These are phyloP conservation scores for Crucibulum parvulum DNA, from an alignment of 1,284 basidiomycete species.

Conservation along the genomic window DNA sequence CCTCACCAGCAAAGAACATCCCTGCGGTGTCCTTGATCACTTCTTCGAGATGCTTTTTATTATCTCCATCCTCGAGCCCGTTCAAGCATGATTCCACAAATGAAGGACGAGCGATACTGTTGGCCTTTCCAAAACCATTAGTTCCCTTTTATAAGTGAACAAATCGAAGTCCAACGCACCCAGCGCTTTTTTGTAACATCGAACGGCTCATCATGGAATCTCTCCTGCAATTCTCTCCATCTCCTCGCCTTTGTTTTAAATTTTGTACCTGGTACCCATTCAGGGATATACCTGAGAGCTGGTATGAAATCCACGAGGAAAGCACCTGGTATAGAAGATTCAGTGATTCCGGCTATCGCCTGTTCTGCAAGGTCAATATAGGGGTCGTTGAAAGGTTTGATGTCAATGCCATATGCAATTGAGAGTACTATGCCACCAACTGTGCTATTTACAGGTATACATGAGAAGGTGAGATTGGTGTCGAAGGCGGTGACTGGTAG, in stretches of 20 bases:
- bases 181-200: slow-evolving; percentile 27
- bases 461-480: not conserved
- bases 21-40: slow-evolving; percentile 6
- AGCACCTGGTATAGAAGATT: slow-evolving; percentile 17
- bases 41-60: not conserved
- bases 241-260: slow-evolving; percentile 47
- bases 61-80: not conserved
- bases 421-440: not conserved
- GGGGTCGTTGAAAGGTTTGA: not conserved
- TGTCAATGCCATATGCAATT: not conserved
- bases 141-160: too few species aligned
- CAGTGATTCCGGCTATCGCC: not conserved
- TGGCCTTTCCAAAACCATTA: not conserved
- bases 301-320: slow-evolving; percentile 30
- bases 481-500: too few species aligned
- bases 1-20: slow-evolving; percentile 1
- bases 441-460: slow-evolving; percentile 49
- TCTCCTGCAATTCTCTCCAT: slow-evolving; percentile 25
- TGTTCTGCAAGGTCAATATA: not conserved
- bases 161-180: not conserved
- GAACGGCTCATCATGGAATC: slow-evolving; percentile 40
- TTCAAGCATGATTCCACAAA: not conserved
- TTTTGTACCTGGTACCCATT: slow-evolving; percentile 52
- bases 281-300: slow-evolving; percentile 44
- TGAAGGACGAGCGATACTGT: not conserved